Evolutionary conservation across 129 eudicot species (phyloP).

Genomic region (Daucus carota): DNA sequence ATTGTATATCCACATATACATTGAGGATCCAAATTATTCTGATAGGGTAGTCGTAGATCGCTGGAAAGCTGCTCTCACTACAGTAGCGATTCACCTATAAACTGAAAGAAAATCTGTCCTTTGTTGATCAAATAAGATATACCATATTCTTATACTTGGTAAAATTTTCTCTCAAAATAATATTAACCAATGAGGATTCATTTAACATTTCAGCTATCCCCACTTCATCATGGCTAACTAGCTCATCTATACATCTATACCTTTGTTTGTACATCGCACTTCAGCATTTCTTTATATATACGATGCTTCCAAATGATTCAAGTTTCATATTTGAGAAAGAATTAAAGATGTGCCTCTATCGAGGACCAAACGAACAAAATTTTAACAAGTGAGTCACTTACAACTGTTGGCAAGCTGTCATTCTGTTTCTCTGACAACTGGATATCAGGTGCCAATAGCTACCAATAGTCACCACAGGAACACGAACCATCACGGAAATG

Average conservation of each 20-base stretch:
- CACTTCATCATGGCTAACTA: neutral
- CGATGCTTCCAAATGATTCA: neutral
- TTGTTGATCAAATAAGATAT: neutral
- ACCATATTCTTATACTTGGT: neutral
- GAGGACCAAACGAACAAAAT: neutral
- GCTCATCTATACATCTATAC: neutral
- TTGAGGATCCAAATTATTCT: neutral
- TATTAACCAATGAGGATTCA: neutral
- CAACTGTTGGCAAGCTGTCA: neutral
- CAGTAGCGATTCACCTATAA: neutral
- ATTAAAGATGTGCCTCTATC: neutral
- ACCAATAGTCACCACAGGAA: slow-evolving; percentile 92
- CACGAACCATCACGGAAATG: slow-evolving; percentile 60
- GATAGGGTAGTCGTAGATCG: too few species aligned
- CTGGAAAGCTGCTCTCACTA: too few species aligned
- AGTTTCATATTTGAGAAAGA: neutral
- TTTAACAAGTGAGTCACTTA: neutral
- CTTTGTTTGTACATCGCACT: neutral
- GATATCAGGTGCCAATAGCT: slow-evolving; percentile 11
- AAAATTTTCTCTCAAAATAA: neutral
- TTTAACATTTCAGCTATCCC: neutral
- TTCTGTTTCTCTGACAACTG: neutral
- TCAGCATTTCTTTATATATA: neutral
- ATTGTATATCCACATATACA: too few species aligned
- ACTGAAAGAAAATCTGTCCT: neutral